Base-by-base conservation (phyloP, 2,329 filamentous ascomycete genomes). In the Verticillium isaacii region DNA sequence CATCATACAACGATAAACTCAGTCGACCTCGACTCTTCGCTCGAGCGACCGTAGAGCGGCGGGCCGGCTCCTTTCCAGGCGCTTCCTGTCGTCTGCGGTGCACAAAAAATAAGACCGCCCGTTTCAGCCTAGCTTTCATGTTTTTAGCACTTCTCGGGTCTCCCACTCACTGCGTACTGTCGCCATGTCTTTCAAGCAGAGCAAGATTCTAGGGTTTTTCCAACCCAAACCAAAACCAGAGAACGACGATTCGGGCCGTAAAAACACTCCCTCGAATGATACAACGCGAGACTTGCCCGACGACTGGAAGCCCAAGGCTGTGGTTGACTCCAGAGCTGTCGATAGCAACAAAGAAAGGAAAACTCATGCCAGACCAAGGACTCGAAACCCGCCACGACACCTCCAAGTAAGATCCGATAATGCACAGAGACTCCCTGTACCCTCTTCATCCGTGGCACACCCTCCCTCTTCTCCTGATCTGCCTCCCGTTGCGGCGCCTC, bases 191-290 rank as follows among this genome's bases (percentile, higher is more conserved):
- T 23, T 23, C 12, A 70, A 66, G 61, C 75, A 74, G 66, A 69
- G 66, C 58, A 72, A 63, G 64, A 78, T 79, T 61, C 67, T 71
- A 61, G 74, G 68, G 66, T 79, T 78, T 66, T 79, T 79, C 65
- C 74, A 73, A 64, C 72, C 74, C n/a, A 12, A 12, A 25, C 45
- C 45, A 11, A 23, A 23, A 8, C 19, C 9, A 19, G 19, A 12
- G 5, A 23, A 2, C 19, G 19, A 23, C 19, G 9, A 4, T 7
- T 19, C 8, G 8, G 19, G 19, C 19, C 19, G 5, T 14, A 19
- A 11, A n/a, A 19, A 9, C 11, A 6, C 45, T 11, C 7, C 5
- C 11, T 52, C 45, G 3, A 25, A 23, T 25, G 11, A 23, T 14
- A 12, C 19, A 8, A 7, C 14, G 17, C 17, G 14, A 2, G n/a